These are phyloP conservation scores for Anisogramma anomala DNA, from an alignment of 2,329 filamentous ascomycete genomes.

Conservation along the genomic window DNA sequence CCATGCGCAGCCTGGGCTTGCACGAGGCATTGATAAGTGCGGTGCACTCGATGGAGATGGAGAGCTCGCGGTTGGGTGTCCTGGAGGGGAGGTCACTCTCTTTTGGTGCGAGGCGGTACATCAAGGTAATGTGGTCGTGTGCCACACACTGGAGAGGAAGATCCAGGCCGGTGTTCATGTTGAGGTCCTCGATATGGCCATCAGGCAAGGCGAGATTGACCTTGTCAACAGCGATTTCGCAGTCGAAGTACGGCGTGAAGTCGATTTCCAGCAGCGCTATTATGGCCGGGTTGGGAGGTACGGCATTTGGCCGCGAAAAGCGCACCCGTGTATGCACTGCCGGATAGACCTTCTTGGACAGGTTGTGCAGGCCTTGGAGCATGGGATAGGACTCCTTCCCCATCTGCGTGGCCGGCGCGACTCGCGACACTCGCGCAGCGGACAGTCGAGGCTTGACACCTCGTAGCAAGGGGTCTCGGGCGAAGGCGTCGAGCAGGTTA, in stretches of 20 bases:
- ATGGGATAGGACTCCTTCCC: constrained; percentile 50
- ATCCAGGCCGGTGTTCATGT: constrained; percentile 35
- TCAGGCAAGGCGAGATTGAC: constrained; percentile 47
- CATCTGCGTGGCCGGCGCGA: constrained; percentile 53
- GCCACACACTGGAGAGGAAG: constrained; percentile 52
- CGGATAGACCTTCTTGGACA: constrained; percentile 54
- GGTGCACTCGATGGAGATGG: constrained; percentile 49
- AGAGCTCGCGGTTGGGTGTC: constrained; percentile 39
- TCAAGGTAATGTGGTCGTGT: constrained; percentile 63
- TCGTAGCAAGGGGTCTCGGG: constrained; percentile 49
- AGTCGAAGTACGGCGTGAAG: constrained; percentile 58
- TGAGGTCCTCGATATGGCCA: constrained; percentile 48
- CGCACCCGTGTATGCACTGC: constrained; percentile 61
- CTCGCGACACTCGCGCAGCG: constrained; percentile 61
- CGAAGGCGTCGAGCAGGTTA: constrained; percentile 68
- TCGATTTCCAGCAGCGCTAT: constrained; percentile 65
- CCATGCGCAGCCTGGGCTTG: constrained; percentile 49
- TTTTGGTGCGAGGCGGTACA: constrained; percentile 53
- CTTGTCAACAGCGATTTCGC: constrained; percentile 49
- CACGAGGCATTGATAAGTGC: constrained; percentile 45
- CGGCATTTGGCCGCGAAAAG: constrained; percentile 53
- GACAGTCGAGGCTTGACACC: constrained; percentile 57
- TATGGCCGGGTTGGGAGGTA: constrained; percentile 47
- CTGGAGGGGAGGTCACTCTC: constrained; percentile 34
- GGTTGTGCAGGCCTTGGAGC: constrained; percentile 50